phyloP scores from a whole-genome alignment of 441 rosid genomes.

The Pelargonium fulgidum region DNA sequence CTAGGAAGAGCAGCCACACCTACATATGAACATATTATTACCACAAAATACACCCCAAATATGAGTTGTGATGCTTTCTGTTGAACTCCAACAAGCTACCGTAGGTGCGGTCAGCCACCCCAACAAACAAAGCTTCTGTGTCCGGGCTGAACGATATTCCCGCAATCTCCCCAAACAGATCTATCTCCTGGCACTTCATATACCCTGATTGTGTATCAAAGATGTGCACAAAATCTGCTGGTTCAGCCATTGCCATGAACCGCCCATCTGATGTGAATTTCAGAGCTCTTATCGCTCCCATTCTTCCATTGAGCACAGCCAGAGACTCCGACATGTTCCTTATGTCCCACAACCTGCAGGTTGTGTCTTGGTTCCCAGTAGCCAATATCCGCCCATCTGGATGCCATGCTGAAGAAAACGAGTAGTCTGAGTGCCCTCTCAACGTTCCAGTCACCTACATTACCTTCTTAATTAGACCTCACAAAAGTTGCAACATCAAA shows the following conservation, averaged over 20 bases:
- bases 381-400: slow-evolving; percentile 61
- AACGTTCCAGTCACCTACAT: slow-evolving; percentile 33
- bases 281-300: slow-evolving; percentile 74
- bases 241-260: slow-evolving; percentile 68
- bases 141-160: slow-evolving; percentile 72
- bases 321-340: slow-evolving; percentile 49
- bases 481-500: background rate
- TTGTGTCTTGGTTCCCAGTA: slow-evolving; percentile 75
- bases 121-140: slow-evolving; percentile 50
- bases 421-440: slow-evolving; percentile 63
- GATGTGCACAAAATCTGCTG: slow-evolving; percentile 63
- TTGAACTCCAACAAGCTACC: slow-evolving; percentile 65
- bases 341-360: slow-evolving; percentile 66
- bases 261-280: slow-evolving; percentile 53
- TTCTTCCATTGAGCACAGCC: slow-evolving; percentile 54
- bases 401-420: slow-evolving; percentile 73
- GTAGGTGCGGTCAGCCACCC: slow-evolving; percentile 58
- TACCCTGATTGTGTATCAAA: slow-evolving; percentile 46
- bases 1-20: too few relatives aligned
- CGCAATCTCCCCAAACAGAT: slow-evolving; percentile 61
- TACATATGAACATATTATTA: too few relatives aligned
- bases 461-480: background rate
- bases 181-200: slow-evolving; percentile 50
- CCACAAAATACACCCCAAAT: slow-evolving; percentile 22
- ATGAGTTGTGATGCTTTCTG: slow-evolving; percentile 31